Base-by-base conservation (phyloP, 805 yeast genomes). In the Metschnikowia cerradonensis region DNA sequence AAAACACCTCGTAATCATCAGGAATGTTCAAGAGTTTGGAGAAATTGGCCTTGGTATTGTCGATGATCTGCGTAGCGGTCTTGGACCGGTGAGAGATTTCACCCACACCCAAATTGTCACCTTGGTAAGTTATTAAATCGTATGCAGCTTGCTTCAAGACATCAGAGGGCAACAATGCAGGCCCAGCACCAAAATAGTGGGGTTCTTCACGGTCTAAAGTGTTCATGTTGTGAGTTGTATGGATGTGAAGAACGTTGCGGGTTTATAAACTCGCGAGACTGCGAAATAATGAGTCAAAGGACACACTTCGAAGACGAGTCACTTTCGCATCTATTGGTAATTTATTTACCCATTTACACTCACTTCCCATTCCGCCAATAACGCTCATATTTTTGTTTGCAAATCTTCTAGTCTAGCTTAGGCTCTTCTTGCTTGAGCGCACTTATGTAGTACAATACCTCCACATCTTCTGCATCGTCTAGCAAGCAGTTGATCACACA, bases 121-220 rank as follows among this genome's bases (percentile, higher is more conserved):
- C 76, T 49, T 86, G 73, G 69, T 81, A 94, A 62, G 83, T 81
- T 54, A 94, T 66, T 56, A 94, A 75, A 66, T 94, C 98, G 32
- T 67, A 65, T 1, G 97, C 96, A 4, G 97, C 96, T 71, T 88
- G 85, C 70, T 89, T 85, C 49, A 94, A 78, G 2, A 92, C 98
- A 3, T 70, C 63, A 3, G 92, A 83, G 33, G 98, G 97, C 41
- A 94, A 76, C 47, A 84, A 78, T 1, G 99, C 99, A 45, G 99
- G 99, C 13, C 99, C 99, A n/a, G 99, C 98, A 51, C 98, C 99
- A 63, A 90, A 94, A 67, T 94, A 88, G 63, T 81, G 74, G 50
- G 90, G 90, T 62, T 83, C 84, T 66, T 77, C 83, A 73, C 92
- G 81, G 43, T 80, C 77, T 48, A 84, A 68, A 11, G 77, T 37